Base-by-base conservation (phyloP, 176 grass and related monocot genomes). In the Canna indica region DNA sequence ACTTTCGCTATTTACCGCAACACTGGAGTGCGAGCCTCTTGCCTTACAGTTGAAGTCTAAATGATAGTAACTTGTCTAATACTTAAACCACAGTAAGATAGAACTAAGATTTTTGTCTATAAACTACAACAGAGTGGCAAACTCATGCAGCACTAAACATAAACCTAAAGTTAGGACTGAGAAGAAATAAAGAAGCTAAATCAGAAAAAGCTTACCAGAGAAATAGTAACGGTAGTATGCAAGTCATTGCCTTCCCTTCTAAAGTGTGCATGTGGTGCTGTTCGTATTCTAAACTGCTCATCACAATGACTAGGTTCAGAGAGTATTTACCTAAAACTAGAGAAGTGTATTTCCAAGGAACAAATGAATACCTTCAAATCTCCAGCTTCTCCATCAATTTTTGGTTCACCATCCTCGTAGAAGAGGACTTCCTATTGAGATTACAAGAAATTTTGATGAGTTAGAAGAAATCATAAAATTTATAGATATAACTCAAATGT, bases 341-440 rank as follows among this genome's bases (percentile, higher is more conserved):
- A 18, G 36, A 28, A 28, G 12, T 48, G 10, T 14, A 31, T 47
- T 47, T 76, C 32, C 11, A 72, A 33, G n/a, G 36, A 30, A 70
- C 25, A 76, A 60, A 47, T 79, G 18, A 41, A 48, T 77, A 99
- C 95, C 87, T 94, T 99, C 75, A 99, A 82, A 79, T 99, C 95
- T 30, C 95, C 95, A 84, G 82, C 66, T 82, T 99, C 95, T 7
- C 95, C 95, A 73, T 99, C 95, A 78, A 90, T 77, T 78, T 99
- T 99, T 69, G 95, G 95, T 69, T 99, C 95, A 12, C 95, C 95
- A 77, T 99, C 95, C 79, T 99, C 95, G 28, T 90, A 99, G 71
- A 99, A 99, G 67, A 75, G 78, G 71, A 99, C 78, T 67, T 99
- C 95, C 95, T 99, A 31, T 48, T 11, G 13, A 32, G 3, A 14